Conservation (phyloP, 2,329 filamentous ascomycete genomes). For the Aspergillus caelatus region DNA sequence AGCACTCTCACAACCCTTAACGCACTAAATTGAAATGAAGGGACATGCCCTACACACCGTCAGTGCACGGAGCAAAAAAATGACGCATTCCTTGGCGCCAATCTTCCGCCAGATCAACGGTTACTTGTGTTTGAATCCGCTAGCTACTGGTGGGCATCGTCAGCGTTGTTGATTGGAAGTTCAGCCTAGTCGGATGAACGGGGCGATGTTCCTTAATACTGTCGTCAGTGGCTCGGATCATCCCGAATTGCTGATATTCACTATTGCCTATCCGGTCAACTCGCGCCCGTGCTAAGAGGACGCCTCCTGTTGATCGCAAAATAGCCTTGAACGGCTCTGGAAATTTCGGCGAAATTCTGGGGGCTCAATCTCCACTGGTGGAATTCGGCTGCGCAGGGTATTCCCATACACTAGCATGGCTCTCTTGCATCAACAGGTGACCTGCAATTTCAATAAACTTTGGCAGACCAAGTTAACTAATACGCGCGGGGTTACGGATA, state of each 20-base stretch:
- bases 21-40: slow-evolving; percentile 6
- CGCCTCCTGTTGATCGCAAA: slow-evolving; percentile 7
- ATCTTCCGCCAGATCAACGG: slow-evolving; percentile 5
- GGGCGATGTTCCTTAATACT: slow-evolving; percentile 5
- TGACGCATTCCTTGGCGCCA: slow-evolving; percentile 11
- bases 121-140: slow-evolving; percentile 3
- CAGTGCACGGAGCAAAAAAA: slow-evolving; percentile 2
- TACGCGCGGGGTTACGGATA: not conserved
- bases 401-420: not conserved
- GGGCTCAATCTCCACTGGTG: not conserved
- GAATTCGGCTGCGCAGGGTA: not conserved
- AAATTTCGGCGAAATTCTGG: slow-evolving; percentile 3
- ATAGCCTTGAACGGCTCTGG: not conserved
- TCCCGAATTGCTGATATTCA: slow-evolving; percentile 12
- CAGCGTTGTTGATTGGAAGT: slow-evolving; percentile 2
- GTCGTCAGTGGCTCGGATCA: slow-evolving; percentile 13
- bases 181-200: slow-evolving; percentile 1
- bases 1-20: not conserved
- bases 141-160: not conserved
- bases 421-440: not conserved
- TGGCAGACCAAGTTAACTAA: not conserved
- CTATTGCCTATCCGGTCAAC: not conserved
- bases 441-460: slow-evolving; percentile 4
- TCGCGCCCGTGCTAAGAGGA: not conserved
- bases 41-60: not conserved